These are phyloP conservation scores for Nitzschia sp. DNA, from an alignment of 108 stramenopile genomes.

Conservation along the genomic window DNA sequence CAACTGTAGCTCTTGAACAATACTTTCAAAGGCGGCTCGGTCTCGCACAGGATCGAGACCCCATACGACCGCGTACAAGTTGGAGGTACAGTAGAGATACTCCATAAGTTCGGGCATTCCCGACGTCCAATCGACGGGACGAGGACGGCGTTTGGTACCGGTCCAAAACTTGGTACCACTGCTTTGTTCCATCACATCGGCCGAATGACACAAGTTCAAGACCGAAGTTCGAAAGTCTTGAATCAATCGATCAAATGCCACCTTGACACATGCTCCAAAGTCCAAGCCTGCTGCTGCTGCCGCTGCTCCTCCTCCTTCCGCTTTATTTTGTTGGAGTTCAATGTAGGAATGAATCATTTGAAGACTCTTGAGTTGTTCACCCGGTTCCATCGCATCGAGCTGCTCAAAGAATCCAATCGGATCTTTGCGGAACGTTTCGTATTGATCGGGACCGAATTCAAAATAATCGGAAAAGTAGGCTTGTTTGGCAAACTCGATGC, in stretches of 20 bases:
- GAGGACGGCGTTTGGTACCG: constrained; percentile 2
- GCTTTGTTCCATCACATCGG: not conserved
- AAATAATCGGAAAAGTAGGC: constrained; percentile 28
- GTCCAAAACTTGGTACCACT: constrained; percentile 2
- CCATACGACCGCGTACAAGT: constrained; percentile 6
- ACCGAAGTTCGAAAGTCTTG: constrained; percentile 76
- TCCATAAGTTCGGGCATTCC: not conserved
- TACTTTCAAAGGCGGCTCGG: constrained; percentile 34
- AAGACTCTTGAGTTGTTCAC: constrained; percentile 1
- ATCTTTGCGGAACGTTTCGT: constrained; percentile 1
- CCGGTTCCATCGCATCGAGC: not conserved
- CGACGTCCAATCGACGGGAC: constrained; percentile 20
- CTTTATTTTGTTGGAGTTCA: not conserved
- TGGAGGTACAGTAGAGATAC: not conserved
- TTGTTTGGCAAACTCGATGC: constrained; percentile 70
- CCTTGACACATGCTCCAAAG: not conserved
- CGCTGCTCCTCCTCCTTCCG: no score
- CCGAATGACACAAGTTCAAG: not conserved
- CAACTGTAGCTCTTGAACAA: constrained; percentile 37
- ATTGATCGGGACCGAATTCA: constrained; percentile 7
- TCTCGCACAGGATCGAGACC: constrained; percentile 2
- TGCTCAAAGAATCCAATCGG: not conserved
- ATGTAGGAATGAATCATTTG: constrained; percentile 2
- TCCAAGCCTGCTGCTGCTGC: not conserved
- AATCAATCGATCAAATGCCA: constrained; percentile 3